Base-by-base conservation (phyloP, 352 stramenopile genomes). In the Aphanomyces invadans region DNA sequence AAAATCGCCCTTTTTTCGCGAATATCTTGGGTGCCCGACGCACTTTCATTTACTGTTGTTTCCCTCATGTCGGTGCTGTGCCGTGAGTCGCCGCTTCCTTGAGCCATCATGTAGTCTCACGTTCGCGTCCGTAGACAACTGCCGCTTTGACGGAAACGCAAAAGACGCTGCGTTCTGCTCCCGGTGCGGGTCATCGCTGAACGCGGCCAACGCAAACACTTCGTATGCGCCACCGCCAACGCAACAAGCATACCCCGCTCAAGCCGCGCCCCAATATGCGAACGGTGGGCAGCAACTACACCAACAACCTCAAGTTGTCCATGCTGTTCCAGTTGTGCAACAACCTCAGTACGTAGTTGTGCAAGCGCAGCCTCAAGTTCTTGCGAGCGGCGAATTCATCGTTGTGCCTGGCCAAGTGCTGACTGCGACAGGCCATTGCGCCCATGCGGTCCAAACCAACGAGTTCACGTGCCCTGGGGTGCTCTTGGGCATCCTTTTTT, bases 401-500 rank as follows among this genome's bases (percentile, higher is more conserved):
- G 59, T 69, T 15, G 45, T 69, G 23, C 49, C 49, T 11, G 62
- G 62, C 46, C 62, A 69, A 29, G 46, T 69, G 51, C 28, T 69
- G 29, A 64, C 49, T 7, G 54, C 52, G 25, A n/a, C 53, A 0
- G 62, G 62, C 48, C 29, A 65, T 26, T 69, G 62, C 45, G 49
- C 54, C 25, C 62, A 69, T 32, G 62, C 51, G 7, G 62, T 69
- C 1, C 62, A 69, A 49, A 49, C 62, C n/a, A 69, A 62, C 17
- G 49, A 69, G n/a, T 69, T 69, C 51, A 69, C 62, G 31, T 48
- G 53, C 23, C 52, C 33, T 15, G 62, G 62, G 3, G 46, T 69
- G 17, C 25, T 69, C 15, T 32, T 69, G 9, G 62, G 49, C 17
- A 69, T 69, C 36, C 49, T 69, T 31, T 69, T 69, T 49, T 69